Conservation (phyloP, 106 monocot genomes). For the Cymbidium sinense region DNA sequence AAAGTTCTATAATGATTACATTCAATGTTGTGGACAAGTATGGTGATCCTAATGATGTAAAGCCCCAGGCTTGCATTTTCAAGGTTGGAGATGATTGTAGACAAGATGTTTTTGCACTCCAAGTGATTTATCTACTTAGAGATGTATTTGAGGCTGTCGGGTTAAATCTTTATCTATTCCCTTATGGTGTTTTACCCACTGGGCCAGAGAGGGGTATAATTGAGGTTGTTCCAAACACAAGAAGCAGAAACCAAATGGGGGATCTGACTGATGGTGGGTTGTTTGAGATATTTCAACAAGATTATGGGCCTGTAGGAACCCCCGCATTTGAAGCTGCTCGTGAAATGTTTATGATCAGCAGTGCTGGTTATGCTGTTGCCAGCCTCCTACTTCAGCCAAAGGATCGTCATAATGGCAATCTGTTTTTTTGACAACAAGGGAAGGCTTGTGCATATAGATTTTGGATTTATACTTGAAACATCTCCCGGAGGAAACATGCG, state of each 20-base stretch:
- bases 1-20: conserved; percentile 97
- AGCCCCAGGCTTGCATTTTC: conserved; percentile 92
- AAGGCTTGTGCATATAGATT: conserved; percentile 99
- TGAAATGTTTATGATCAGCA: conserved; percentile 94
- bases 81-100: conserved; percentile 99
- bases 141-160: conserved; percentile 93
- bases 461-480: conserved; percentile 97
- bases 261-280: conserved; percentile 94
- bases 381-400: conserved; percentile 96
- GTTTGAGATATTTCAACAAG: conserved; percentile 98
- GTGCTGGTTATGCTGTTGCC: conserved; percentile 99
- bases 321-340: conserved; percentile 85
- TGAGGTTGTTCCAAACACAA: conserved; percentile 94
- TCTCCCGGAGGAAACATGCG: conserved; percentile 97
- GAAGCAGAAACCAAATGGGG: conserved; percentile 99
- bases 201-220: conserved; percentile 91
- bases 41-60: conserved; percentile 78
- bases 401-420: conserved; percentile 98
- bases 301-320: conserved; percentile 92
- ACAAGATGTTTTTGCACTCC: conserved; percentile 97
- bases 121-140: conserved; percentile 86
- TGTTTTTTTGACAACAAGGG: conserved; percentile 86
- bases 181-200: conserved; percentile 94
- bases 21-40: conserved; percentile 85
- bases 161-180: conserved; percentile 92